phyloP scores from a whole-genome alignment of 768 basidiomycete genomes.

The Lentinula boryana region DNA sequence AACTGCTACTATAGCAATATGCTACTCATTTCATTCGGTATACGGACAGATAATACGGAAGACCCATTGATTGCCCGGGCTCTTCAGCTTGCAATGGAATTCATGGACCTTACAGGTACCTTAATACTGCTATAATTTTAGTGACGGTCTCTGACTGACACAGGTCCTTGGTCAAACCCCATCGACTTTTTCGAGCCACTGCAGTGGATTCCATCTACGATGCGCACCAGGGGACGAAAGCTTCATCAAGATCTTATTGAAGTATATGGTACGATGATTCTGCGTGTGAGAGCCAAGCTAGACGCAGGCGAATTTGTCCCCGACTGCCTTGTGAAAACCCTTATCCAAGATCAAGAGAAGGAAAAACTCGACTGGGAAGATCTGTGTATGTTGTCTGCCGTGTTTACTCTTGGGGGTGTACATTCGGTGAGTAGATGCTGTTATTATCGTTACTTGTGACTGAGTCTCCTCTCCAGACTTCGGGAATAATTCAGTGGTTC shows the following conservation, averaged over 20 bases:
- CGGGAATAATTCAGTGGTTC: conserved; percentile 29
- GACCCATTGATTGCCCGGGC: conserved; percentile 18
- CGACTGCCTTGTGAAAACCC: conserved; percentile 26
- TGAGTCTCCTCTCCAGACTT: conserved; percentile 18
- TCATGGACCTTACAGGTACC: conserved; percentile 17
- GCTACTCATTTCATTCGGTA: conserved; percentile 19
- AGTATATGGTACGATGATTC: conserved; percentile 26
- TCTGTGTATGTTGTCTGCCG: conserved; percentile 25
- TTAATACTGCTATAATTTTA: background rate
- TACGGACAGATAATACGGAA: conserved; percentile 11
- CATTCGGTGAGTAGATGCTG: conserved; percentile 21
- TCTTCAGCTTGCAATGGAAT: conserved; percentile 17
- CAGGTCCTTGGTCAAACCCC: conserved; percentile 17
- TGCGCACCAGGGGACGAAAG: conserved; percentile 11
- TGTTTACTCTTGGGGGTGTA: conserved; percentile 27
- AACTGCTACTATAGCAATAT: conserved; percentile 15
- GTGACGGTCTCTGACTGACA: background rate
- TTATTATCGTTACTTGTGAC: background rate
- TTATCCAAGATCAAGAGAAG: conserved; percentile 20
- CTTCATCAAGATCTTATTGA: conserved; percentile 19
- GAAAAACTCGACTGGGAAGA: conserved; percentile 26
- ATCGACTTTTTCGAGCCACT: conserved; percentile 19
- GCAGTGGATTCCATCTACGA: conserved; percentile 16
- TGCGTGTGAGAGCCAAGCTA: conserved; percentile 20
- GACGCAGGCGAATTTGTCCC: conserved; percentile 24